A percentile compares a stretch with the other conserved stretches of the same genome.
phyloP scores from a whole-genome alignment of 176 grass and related monocot species.

The Luzula sylvatica region DNA sequence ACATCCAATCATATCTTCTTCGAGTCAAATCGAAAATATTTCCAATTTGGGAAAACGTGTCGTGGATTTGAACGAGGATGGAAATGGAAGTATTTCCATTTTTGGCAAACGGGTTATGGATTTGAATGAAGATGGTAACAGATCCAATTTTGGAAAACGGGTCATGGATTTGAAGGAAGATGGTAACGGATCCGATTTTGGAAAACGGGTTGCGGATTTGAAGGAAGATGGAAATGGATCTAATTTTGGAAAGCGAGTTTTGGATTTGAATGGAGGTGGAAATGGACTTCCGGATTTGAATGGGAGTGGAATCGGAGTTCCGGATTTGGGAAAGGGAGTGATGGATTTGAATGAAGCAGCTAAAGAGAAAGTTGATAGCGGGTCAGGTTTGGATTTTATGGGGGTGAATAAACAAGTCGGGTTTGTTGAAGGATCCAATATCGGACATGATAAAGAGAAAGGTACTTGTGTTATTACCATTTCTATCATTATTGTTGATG shows the following conservation, averaged over 20 bases:
- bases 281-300: not conserved
- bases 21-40: too few species aligned
- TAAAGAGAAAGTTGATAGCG: constrained; percentile 15
- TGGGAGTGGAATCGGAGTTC: not conserved
- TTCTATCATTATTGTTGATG: too few species aligned
- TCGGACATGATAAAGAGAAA: constrained; percentile 45
- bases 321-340: not conserved
- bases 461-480: constrained; percentile 15
- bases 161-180: constrained; percentile 27
- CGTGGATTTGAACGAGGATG: constrained; percentile 15
- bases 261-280: not conserved
- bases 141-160: constrained; percentile 6
- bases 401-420: constrained; percentile 38
- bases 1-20: too few species aligned
- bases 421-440: constrained; percentile 43
- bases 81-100: constrained; percentile 32
- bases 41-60: constrained; percentile 7
- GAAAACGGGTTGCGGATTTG: constrained; percentile 4
- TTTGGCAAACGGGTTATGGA: constrained; percentile 58
- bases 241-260: not conserved
- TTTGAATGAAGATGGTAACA: too few species aligned
- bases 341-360: constrained; percentile 55
- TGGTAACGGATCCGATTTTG: constrained; percentile 14
- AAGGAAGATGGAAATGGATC: not conserved
- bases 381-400: constrained; percentile 32